phyloP scores from a whole-genome alignment of 139 green algal species.

The Chlorella sorokiniana region DNA sequence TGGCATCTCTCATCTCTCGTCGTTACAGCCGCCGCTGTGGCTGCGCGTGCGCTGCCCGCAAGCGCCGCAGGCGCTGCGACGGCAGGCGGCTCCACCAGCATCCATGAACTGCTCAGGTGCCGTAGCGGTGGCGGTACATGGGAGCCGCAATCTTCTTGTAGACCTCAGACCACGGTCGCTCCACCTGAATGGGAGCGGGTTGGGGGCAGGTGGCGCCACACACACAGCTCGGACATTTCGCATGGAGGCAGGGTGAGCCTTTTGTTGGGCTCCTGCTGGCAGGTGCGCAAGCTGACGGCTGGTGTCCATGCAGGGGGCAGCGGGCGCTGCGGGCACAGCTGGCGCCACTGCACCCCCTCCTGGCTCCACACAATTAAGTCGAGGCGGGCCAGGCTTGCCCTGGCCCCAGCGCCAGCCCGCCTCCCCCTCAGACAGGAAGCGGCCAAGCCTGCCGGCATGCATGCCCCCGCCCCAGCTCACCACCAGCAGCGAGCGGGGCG shows the following conservation, averaged over 20 bases:
- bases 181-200: constrained; percentile 39
- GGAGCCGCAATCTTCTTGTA: constrained; percentile 43
- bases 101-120: constrained; percentile 44
- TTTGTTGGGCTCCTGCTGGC: too few relatives aligned
- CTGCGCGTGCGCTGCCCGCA: too few relatives aligned
- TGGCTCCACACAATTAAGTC: too few relatives aligned
- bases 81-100: background rate
- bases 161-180: constrained; percentile 56
- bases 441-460: background rate
- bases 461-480: constrained; percentile 11
- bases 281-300: too few relatives aligned
- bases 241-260: too few relatives aligned
- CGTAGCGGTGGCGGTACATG: constrained; percentile 60
- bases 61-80: too few relatives aligned
- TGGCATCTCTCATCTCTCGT: background rate
- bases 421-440: background rate
- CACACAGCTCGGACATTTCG: constrained; percentile 2
- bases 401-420: background rate
- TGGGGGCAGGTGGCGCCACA: background rate
- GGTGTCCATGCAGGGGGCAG: too few relatives aligned
- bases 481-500: constrained; percentile 40
- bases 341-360: too few relatives aligned
- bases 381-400: too few relatives aligned
- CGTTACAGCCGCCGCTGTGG: too few relatives aligned
- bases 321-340: too few relatives aligned